Evolutionary conservation across 2,329 filamentous ascomycete species (phyloP), one percentile per base, ranked within the genome.

Genomic region (Calonectria crousiana): DNA sequence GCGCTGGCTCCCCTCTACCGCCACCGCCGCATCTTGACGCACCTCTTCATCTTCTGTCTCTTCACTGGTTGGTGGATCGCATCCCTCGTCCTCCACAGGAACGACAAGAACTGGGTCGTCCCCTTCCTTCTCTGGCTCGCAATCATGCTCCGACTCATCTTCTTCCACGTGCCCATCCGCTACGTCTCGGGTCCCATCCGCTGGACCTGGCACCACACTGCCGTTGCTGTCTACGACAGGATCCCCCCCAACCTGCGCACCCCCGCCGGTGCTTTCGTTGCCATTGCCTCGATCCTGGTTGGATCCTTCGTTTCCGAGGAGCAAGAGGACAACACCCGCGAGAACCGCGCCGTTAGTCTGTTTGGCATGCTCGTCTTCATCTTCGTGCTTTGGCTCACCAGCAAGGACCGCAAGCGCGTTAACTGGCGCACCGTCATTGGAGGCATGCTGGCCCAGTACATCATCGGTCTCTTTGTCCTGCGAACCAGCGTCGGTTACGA

Each of bases 381-480:
- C 77, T 86, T 85, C 72, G 72, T 84, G 1, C 91, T 98, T 78
- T 97, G 90, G 85, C 81, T 82, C 18, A 97, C 95, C 0, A 98
- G 95, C 51, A 90, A 87, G 72, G 89, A 95, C 83, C 91, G 94
- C 78, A 91, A 82, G 72, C 83, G 81, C 44, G 88, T 94, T 78
- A 90, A 92, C 77, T 95, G 93, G 93, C 93, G 94, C 81, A 94
- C 94, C 1, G 94, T 98, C 78, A 95, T 98, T 74, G 94, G 94
- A 47, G 96, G 96, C 74, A 97, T 98, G 93, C 88, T 98, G 52
- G 89, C 93, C 14, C 96, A 98, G 84, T 98, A 96, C 85, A 89
- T 98, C 82, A 90, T 98, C 76, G 95, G 95, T 5, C 89, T 98
- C 16, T 98, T 98, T 80, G 96, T 98, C 62, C 88, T 98, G 78